Percentiles rank a stretch among this genome's conserved stretches.
phyloP scores from a whole-genome alignment of 169 alveolate species.

The Babesia ovata region DNA sequence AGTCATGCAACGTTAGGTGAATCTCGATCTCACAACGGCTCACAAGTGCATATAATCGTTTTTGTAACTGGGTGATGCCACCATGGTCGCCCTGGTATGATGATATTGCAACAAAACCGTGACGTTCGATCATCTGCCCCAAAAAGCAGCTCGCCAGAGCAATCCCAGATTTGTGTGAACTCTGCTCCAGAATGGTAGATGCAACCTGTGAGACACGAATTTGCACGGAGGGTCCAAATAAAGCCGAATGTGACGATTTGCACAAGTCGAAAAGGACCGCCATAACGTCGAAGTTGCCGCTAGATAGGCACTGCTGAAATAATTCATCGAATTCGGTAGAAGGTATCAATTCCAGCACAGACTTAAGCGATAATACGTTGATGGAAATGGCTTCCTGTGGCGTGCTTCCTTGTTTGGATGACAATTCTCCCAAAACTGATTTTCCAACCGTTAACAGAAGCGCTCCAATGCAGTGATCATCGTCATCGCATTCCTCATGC shows the following conservation, averaged over 20 bases:
- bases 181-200: conserved; percentile 5
- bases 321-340: neutral
- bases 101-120: conserved; percentile 18
- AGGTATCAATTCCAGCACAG: conserved; percentile 1
- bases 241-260: neutral
- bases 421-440: neutral
- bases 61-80: neutral
- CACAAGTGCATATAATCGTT: conserved; percentile 12
- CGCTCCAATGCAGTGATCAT: conserved; percentile 11
- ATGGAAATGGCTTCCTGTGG: neutral
- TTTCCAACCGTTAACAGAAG: conserved; percentile 12
- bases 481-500: neutral
- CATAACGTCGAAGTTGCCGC: conserved; percentile 19
- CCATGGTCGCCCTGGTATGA: neutral
- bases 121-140: conserved; percentile 15
- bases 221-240: neutral
- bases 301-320: conserved; percentile 1
- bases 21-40: conserved; percentile 58
- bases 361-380: conserved; percentile 1
- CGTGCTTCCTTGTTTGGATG: neutral
- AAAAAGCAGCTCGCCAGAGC: conserved; percentile 4
- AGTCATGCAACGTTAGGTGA: conserved; percentile 45
- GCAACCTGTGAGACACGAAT: neutral
- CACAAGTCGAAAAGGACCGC: conserved; percentile 13
- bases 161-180: neutral